These are phyloP conservation scores for Elsinoe australis DNA, from an alignment of 2,329 filamentous ascomycete genomes.

Conservation along the genomic window DNA sequence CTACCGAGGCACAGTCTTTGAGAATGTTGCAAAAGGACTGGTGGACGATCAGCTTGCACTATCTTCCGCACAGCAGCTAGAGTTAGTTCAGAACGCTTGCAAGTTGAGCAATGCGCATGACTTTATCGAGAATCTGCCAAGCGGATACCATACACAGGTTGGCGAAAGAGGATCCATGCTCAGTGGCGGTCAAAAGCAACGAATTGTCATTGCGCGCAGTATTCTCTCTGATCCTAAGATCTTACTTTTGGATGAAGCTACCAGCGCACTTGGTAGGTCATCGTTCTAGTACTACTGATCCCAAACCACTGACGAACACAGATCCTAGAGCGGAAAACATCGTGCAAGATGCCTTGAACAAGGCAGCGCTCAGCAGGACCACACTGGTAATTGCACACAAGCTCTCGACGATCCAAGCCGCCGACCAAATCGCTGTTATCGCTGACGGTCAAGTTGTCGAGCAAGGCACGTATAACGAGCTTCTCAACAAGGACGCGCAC, in stretches of 20 bases:
- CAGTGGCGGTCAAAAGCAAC: constrained; percentile 35
- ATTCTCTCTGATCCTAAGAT: constrained; percentile 33
- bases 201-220: constrained; percentile 34
- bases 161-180: constrained; percentile 33
- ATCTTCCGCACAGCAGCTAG: constrained; percentile 37
- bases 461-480: constrained; percentile 42
- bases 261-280: constrained; percentile 36
- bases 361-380: constrained; percentile 29
- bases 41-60: constrained; percentile 36
- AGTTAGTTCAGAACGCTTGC: constrained; percentile 44
- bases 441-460: constrained; percentile 45
- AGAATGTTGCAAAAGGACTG: constrained; percentile 48
- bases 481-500: constrained; percentile 32
- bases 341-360: constrained; percentile 33
- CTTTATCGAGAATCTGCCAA: constrained; percentile 52
- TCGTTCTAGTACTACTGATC: too few relatives aligned
- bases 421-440: constrained; percentile 40
- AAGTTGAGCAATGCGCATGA: constrained; percentile 55
- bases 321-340: too few relatives aligned
- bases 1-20: constrained; percentile 45
- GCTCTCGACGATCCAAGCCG: constrained; percentile 34
- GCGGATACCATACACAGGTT: constrained; percentile 54
- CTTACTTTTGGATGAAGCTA: constrained; percentile 36
- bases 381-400: constrained; percentile 41
- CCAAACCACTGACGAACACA: too few relatives aligned